phyloP scores from a whole-genome alignment of 2,329 filamentous ascomycete genomes.

The Xylaria sp. region DNA sequence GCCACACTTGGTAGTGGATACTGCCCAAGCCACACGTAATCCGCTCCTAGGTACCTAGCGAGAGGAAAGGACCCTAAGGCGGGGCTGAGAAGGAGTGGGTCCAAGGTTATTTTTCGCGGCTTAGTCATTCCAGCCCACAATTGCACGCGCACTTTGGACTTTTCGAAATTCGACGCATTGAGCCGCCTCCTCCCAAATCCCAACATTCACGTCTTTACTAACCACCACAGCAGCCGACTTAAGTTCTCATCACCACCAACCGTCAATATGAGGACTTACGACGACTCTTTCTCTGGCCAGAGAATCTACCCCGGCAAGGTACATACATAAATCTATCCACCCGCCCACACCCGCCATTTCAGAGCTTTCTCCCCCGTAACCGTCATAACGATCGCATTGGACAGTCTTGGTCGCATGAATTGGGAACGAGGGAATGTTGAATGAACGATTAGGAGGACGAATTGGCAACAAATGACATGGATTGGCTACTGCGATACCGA shows the following conservation, averaged over 20 bases:
- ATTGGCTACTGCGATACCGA: slow-evolving; percentile 18
- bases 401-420: slow-evolving; percentile 23
- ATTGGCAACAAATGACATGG: slow-evolving; percentile 7
- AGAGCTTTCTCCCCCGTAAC: slow-evolving; percentile 26
- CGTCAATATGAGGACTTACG: slow-evolving; percentile 73
- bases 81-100: slow-evolving; percentile 29
- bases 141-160: slow-evolving; percentile 47
- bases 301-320: slow-evolving; percentile 77
- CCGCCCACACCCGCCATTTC: not conserved
- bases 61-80: slow-evolving; percentile 43
- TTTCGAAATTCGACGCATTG: slow-evolving; percentile 47
- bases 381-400: slow-evolving; percentile 44
- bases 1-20: slow-evolving; percentile 25
- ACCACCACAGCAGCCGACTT: slow-evolving; percentile 53
- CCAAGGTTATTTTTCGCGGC: slow-evolving; percentile 30
- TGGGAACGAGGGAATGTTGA: not conserved
- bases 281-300: slow-evolving; percentile 73
- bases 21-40: slow-evolving; percentile 41
- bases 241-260: slow-evolving; percentile 52
- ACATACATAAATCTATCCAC: slow-evolving; percentile 49
- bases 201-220: slow-evolving; percentile 48
- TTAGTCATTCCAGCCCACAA: slow-evolving; percentile 50
- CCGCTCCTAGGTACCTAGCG: slow-evolving; percentile 32
- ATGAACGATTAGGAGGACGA: not conserved
- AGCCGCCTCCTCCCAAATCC: slow-evolving; percentile 40